Evolutionary conservation across 176 grass and related monocot genomes (phyloP), one percentile per base, ranked within the genome.

Genomic region (Typha latifolia): DNA sequence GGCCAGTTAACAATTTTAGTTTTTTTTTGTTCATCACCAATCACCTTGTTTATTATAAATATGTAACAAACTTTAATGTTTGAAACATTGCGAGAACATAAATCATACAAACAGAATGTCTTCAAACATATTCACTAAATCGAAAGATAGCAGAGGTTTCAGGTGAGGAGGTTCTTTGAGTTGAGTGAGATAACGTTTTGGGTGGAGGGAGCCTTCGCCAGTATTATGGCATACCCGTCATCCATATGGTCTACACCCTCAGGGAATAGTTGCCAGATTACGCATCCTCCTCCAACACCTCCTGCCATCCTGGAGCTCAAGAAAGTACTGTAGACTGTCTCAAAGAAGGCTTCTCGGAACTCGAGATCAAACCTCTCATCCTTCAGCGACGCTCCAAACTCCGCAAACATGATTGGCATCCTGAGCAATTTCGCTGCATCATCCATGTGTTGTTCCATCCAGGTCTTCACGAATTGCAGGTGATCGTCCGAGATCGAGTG

Each of bases 231-330:
- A 84, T 91, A 89, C 16, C 85, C 88, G 76, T 96, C 88, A 61
- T 91, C 88, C 92, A 96, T 96, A 69, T 91, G 78, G 23, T 89
- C 80, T 55, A 87, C 75, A 4, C 80, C 81, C 82, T 91, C 88
- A 49, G 93, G 78, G 56, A 96, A 97, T 31, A 97, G 88, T 66
- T 97, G 88, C 85, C 93, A 91, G 52, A 91, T 68, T 68, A 97
- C 66, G 75, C 78, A 88, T 14, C 88, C 93, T 72, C 93, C 85
- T 13, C 82, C 93, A 53, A 87, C 53, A 47, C 77, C 81, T 67
- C 69, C 83, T 34, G 23, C 64, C 78, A 76, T 66, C 65, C 75
- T 72, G 71, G 82, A 84, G 21, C 14, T 66, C 62, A 72, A 69
- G 67, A 97, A 89, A 64, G 69, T 84, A 10, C 0, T 26, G 53